Evolutionary conservation across 2,329 filamentous ascomycete genomes (phyloP), one percentile per base, ranked within the genome.

Genomic region (Diaporthe longicolla): DNA sequence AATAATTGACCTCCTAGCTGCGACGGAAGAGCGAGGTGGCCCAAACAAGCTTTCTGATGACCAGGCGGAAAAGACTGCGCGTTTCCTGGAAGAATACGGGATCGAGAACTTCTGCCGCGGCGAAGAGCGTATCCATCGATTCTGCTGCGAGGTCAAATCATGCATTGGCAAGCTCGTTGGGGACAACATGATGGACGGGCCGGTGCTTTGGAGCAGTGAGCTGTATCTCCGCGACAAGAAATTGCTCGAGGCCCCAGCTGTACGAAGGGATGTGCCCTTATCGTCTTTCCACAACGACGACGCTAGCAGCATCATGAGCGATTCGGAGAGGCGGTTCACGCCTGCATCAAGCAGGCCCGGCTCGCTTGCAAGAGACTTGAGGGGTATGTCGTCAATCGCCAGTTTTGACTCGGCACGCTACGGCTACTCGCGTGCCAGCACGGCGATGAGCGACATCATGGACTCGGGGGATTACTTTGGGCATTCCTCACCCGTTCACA

Each of bases 1-100:
- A 80, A 91, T 97, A 58, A 91, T 98, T 81, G 95, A 98, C 75
- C 89, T 98, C 17, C 89, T 98, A 80, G 95, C 95, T 40, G 95
- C 95, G 7, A 87, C 90, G 0, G 92, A 93, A 73, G 94, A 94
- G 70, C 94, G 97, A 78, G 96, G 95, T 17, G 96, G 97, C 0
- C 94, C 95, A 0, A 97, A 97, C 82, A 99, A 99, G 82, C 88
- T 99, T 17, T 95, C 94, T n/a, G 96, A 98, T 80, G 95, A 98
- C 72, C 97, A 98, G 82, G 93, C 95, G 0, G 94, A 97, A 69
- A 92, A 95, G 77, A 98, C 95, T 0, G 86, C 89, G 26, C 90
- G 91, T 72, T 99, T 96, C 95, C 87, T 98, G 70, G 91, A 93
- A 65, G 91, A 93, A 77, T 93, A 92, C 76, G 91, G 92, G 19